Evolutionary conservation across 2,329 filamentous ascomycete species (phyloP), one percentile per base, ranked within the genome.

Genomic region (Ambrosiella xylebori): DNA sequence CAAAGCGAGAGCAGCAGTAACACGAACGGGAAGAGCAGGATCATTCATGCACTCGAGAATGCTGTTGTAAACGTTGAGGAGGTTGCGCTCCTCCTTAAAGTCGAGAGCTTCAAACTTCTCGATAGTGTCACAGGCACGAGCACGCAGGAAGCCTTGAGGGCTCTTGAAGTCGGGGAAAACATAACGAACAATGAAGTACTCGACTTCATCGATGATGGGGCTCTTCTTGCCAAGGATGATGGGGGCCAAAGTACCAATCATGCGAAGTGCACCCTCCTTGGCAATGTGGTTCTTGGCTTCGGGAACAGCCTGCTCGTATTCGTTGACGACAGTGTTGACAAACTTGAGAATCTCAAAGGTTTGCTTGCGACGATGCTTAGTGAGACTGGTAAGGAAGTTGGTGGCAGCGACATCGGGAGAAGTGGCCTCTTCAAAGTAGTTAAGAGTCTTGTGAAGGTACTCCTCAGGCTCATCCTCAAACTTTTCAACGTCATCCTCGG

Each of bases 111-210:
- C 90, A 63, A 97, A 98, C 72, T 97, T 97, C 75, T 97, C 93
- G 61, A 98, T 81, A 0, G 91, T 96, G 68, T 98, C 91, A 71
- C 93, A 98, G 63, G 93, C 93, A 63, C 93, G 85, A 39, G 93
- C 93, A 59, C 93, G 86, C 54, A 98, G 81, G 73, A 90, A 97
- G 40, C 91, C 93, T 67, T 95, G 87, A 12, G 82, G 77, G 71
- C 88, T 97, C 65, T 88, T 84, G 75, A 98, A 98, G 67, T 98
- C 93, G 52, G 93, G 93, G 75, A 98, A 97, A 59, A 98, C 93
- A 67, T 97, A 95, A 66, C 91, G 86, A 57, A 97, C 91, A 64
- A 98, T 86, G 76, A 98, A 98, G 71, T 95, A 96, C 71, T 98
- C 93, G 59, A 97, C 90, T 70, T 97, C 89, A 67, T 95, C 86